These are phyloP conservation scores for Ambrosiella xylebori DNA, from an alignment of 2,329 filamentous ascomycete genomes.

Conservation along the genomic window DNA sequence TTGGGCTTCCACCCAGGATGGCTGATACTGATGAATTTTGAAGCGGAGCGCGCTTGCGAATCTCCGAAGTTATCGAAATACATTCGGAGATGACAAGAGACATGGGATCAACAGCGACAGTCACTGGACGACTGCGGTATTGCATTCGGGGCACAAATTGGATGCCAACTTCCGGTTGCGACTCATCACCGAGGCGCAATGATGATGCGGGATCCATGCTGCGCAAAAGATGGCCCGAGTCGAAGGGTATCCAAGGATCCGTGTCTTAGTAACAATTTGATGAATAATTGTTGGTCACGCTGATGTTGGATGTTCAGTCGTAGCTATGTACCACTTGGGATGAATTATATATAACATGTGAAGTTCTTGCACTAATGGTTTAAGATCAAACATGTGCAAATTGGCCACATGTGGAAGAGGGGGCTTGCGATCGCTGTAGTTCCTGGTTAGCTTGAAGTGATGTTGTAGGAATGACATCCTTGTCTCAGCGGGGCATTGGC, in stretches of 20 bases:
- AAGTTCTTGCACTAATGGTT: neutral
- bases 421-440: neutral
- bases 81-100: constrained; percentile 96
- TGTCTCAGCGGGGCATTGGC: neutral
- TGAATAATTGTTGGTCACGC: no score
- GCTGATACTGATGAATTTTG: constrained; percentile 91
- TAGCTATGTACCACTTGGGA: neutral
- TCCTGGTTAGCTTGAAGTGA: neutral
- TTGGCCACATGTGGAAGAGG: constrained; percentile 9
- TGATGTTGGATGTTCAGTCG: no score
- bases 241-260: neutral
- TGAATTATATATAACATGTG: neutral
- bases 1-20: constrained; percentile 66
- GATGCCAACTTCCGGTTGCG: constrained; percentile 1
- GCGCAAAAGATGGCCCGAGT: neutral
- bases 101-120: constrained; percentile 77
- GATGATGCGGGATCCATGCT: constrained; percentile 5
- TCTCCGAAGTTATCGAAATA: constrained; percentile 92
- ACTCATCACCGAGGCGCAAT: constrained; percentile 7
- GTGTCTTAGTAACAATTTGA: neutral
- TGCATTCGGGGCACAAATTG: constrained; percentile 30
- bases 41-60: constrained; percentile 94
- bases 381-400: constrained; percentile 7
- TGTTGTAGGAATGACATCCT: neutral
- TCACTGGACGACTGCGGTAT: constrained; percentile 44